Conservation (phyloP, 2,329 filamentous ascomycete genomes). For the Talaromyces sp. region DNA sequence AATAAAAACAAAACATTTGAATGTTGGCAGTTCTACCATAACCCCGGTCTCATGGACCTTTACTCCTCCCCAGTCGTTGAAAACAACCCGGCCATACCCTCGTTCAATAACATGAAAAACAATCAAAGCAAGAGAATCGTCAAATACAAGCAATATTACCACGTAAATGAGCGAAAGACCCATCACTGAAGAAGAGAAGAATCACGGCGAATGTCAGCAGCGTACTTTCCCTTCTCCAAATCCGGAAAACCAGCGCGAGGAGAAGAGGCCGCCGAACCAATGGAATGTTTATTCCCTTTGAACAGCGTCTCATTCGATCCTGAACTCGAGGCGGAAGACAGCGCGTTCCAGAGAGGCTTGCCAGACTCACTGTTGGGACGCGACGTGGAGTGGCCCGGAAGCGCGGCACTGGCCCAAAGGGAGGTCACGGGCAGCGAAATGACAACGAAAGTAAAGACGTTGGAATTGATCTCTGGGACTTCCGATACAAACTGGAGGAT, state of each 20-base stretch:
- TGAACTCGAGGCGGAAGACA: conserved; percentile 1
- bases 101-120: background rate
- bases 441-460: conserved; percentile 53
- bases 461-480: conserved; percentile 49
- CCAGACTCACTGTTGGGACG: conserved; percentile 4
- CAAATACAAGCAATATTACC: background rate
- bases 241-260: conserved; percentile 1
- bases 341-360: conserved; percentile 4
- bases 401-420: conserved; percentile 53
- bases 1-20: background rate
- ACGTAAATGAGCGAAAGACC: background rate
- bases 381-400: conserved; percentile 16
- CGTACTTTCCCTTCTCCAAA: background rate
- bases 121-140: background rate
- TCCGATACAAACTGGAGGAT: conserved; percentile 49
- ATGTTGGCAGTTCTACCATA: background rate
- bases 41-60: background rate
- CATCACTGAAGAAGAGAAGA: background rate
- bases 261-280: background rate
- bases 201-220: background rate
- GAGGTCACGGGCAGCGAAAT: conserved; percentile 61
- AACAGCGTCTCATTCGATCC: background rate
- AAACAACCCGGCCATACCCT: background rate
- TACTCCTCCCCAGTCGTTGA: background rate
- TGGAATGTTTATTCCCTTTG: conserved; percentile 13